Evolutionary conservation across 2,329 filamentous ascomycete species (phyloP).

Genomic region (Blastomyces emzantsi): DNA sequence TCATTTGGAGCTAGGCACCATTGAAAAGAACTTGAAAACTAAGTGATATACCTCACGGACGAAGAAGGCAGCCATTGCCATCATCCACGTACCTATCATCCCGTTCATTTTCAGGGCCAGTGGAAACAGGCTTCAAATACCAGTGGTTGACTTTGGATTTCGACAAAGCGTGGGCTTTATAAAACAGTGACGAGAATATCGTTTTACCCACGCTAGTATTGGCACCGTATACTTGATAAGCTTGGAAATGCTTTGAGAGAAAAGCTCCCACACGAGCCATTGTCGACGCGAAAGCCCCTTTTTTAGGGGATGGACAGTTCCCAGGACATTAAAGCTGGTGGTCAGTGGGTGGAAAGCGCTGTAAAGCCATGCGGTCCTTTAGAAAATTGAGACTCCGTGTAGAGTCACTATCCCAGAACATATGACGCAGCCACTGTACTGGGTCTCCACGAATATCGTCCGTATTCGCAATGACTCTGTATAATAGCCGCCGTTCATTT

Average conservation of each 20-base stretch:
- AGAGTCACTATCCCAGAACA: too few relatives aligned
- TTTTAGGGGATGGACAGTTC: neutral
- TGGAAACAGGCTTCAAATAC: slow-evolving; percentile 77
- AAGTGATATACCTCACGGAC: neutral
- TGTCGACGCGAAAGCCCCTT: neutral
- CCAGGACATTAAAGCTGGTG: neutral
- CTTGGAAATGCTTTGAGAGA: slow-evolving; percentile 59
- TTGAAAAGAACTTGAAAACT: neutral
- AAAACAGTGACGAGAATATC: slow-evolving; percentile 64
- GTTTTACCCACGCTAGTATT: slow-evolving; percentile 85
- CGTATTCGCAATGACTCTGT: too few relatives aligned
- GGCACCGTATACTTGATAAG: slow-evolving; percentile 70
- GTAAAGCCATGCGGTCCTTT: neutral
- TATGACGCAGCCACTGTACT: too few relatives aligned
- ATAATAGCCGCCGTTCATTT: too few relatives aligned
- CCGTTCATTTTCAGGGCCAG: slow-evolving; percentile 58
- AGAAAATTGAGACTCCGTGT: neutral
- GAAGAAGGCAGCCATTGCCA: neutral
- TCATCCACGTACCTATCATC: slow-evolving; percentile 52
- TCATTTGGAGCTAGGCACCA: neutral
- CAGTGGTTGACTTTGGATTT: slow-evolving; percentile 37
- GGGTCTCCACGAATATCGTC: too few relatives aligned
- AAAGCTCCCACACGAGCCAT: slow-evolving; percentile 43
- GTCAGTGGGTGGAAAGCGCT: neutral
- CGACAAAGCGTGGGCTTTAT: slow-evolving; percentile 48